Percentiles rank a stretch among this genome's conserved stretches.
Conservation (phyloP, 139 green algal species). For the Tetradesmus obliquus region DNA sequence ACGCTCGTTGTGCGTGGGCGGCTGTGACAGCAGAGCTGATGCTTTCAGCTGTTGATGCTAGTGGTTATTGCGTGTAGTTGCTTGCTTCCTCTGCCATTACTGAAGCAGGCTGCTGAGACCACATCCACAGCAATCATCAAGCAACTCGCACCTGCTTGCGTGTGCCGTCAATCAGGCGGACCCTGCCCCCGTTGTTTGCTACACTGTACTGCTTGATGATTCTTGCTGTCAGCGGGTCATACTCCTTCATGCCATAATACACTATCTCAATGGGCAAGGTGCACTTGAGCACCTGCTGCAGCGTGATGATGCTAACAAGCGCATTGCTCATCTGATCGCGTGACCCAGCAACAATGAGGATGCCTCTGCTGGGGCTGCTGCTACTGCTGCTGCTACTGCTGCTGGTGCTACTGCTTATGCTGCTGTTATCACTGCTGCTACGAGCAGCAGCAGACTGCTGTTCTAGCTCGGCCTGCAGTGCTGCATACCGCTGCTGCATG, state of each 20-base stretch:
- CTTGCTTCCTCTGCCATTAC: background rate
- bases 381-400: background rate
- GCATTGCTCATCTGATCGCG: constrained; percentile 1
- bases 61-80: background rate
- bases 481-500: background rate
- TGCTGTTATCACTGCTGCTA: background rate
- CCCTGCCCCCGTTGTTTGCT: background rate
- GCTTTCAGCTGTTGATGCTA: background rate
- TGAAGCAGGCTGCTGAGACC: background rate
- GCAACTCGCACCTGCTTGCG: background rate
- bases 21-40: no score
- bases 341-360: constrained; percentile 1
- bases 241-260: constrained; percentile 16
- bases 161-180: background rate
- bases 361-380: constrained; percentile 3
- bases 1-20: no score
- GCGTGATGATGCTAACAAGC: background rate
- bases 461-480: background rate
- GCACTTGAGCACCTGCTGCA: constrained; percentile 18
- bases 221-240: background rate
- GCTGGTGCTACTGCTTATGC: constrained; percentile 1
- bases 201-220: background rate
- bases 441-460: background rate
- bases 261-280: constrained; percentile 26
- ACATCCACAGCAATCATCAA: no score